phyloP scores from a whole-genome alignment of 192 early-diverging fungal genomes.

The Umbelopsis sp. region DNA sequence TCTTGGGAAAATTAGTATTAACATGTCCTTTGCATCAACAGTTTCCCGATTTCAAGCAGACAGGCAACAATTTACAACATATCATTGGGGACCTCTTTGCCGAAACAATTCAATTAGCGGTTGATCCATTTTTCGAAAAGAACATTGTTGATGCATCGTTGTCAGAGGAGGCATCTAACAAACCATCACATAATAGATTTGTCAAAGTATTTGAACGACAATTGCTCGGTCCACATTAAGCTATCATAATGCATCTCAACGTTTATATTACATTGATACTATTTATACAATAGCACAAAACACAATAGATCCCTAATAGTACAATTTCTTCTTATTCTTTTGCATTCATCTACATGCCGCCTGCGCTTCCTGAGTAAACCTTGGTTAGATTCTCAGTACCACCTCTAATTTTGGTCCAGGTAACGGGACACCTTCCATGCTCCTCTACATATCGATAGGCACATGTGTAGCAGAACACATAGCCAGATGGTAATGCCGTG shows the following conservation, averaged over 20 bases:
- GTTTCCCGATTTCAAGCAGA: constrained; percentile 74
- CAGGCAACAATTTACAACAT: constrained; percentile 48
- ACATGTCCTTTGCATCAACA: background rate
- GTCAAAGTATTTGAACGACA: constrained; percentile 36
- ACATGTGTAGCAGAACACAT: constrained; percentile 94
- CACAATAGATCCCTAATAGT: background rate
- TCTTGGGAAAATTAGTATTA: background rate
- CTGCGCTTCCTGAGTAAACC: constrained; percentile 54
- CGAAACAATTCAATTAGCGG: constrained; percentile 42
- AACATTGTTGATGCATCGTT: background rate
- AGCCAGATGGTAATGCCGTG: constrained; percentile 84
- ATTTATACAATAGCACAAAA: background rate
- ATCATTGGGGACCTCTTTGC: constrained; percentile 64
- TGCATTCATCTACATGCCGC: background rate
- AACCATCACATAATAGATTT: constrained; percentile 7
- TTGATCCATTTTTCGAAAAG: constrained; percentile 36
- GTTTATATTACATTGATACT: constrained; percentile 9
- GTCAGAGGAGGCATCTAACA: background rate
- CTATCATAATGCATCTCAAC: background rate
- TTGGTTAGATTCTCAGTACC: constrained; percentile 63
- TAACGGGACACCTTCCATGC: constrained; percentile 77
- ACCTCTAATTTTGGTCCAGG: constrained; percentile 49
- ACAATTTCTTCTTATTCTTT: background rate
- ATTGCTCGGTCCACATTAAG: constrained; percentile 5
- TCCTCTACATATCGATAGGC: constrained; percentile 75